Base-by-base conservation (phyloP, 2,329 filamentous ascomycete species). In the Stromatinia cepivora region DNA sequence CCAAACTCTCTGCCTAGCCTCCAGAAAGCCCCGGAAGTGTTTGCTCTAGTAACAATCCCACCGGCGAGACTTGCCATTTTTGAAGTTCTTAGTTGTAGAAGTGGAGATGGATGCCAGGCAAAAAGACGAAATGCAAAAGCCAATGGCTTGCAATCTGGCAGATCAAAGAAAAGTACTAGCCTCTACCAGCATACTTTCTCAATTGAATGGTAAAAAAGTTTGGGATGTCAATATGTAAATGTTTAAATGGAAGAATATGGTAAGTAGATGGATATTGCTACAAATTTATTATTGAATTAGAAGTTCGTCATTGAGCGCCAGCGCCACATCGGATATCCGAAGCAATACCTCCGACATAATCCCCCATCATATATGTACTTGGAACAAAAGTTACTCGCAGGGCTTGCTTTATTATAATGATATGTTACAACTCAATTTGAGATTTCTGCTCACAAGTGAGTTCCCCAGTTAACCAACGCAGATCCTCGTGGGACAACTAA, bases 51-150 rank as follows among this genome's bases (percentile, higher is more conserved):
- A 50, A 70, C 70, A 69, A 76, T 20, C 25, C 68, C 67, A 45
- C 69, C 67, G 28, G 75, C 64, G 70, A 71, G 64, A 62, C 70
- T 65, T 53, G 72, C 71, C 76, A 78, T 77, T 39, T 72, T 50
- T 45, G 17, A 46, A n/a, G 50, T 59, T 45, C 13, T 36, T 45
- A 50, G n/a, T 45, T 25, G 39, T 15, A 61, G 66, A 25, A 25
- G 31, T 34, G 48, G n/a, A 56, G 36, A 48, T 59, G 15, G 31
- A 53, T 69, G 25, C 36, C 28, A 54, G 48, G 31, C 46, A 42
- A 54, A 58, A 57, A 67, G 50, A 59, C 66, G 45, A 66, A 66
- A 45, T 57, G 71, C 73, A 70, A 74, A 73, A 73, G 75, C 75
- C 72, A 66, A 36, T 71, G 75, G 75, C 73, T 73, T 69, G 72